Percentiles rank a stretch among this genome's conserved stretches.
phyloP scores from a whole-genome alignment of 2,329 filamentous ascomycete genomes.

The Coleophoma cylindrospora region DNA sequence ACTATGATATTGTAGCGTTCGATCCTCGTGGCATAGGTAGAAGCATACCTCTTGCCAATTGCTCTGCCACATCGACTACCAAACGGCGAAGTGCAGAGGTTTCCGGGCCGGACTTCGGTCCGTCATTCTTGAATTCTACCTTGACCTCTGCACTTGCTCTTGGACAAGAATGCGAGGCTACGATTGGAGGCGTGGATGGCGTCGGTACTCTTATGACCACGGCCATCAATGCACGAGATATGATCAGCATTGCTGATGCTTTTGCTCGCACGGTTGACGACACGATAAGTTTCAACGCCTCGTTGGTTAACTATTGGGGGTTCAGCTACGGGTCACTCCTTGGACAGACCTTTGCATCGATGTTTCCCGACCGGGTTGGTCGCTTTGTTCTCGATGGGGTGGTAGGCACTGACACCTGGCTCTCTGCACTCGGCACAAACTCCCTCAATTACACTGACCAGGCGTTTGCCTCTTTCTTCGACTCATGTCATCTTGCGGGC shows the following conservation, averaged over 20 bases:
- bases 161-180: slow-evolving; percentile 37
- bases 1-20: slow-evolving; percentile 37
- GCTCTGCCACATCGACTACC: slow-evolving; percentile 23
- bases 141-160: slow-evolving; percentile 34
- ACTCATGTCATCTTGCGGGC: slow-evolving; percentile 27
- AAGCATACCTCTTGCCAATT: slow-evolving; percentile 41
- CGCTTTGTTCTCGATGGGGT: slow-evolving; percentile 29
- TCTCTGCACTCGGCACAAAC: slow-evolving; percentile 30
- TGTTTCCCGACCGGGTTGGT: slow-evolving; percentile 35
- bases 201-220: slow-evolving; percentile 30
- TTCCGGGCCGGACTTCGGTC: neutral
- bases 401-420: slow-evolving; percentile 17
- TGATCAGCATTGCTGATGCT: slow-evolving; percentile 25
- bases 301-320: slow-evolving; percentile 39
- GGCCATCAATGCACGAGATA: slow-evolving; percentile 23
- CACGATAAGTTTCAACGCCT: slow-evolving; percentile 2
- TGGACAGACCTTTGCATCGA: slow-evolving; percentile 36
- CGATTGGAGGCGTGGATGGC: slow-evolving; percentile 33
- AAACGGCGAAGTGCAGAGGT: neutral
- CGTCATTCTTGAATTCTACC: slow-evolving; percentile 34
- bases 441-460: slow-evolving; percentile 14
- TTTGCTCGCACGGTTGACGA: slow-evolving; percentile 14
- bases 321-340: slow-evolving; percentile 42
- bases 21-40: slow-evolving; percentile 42
- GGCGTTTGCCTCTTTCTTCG: slow-evolving; percentile 16